Percentiles rank a stretch among this genome's conserved stretches.
Conservation (phyloP, 495 filamentous ascomycete genomes). For the Daldinia vernicosa region DNA sequence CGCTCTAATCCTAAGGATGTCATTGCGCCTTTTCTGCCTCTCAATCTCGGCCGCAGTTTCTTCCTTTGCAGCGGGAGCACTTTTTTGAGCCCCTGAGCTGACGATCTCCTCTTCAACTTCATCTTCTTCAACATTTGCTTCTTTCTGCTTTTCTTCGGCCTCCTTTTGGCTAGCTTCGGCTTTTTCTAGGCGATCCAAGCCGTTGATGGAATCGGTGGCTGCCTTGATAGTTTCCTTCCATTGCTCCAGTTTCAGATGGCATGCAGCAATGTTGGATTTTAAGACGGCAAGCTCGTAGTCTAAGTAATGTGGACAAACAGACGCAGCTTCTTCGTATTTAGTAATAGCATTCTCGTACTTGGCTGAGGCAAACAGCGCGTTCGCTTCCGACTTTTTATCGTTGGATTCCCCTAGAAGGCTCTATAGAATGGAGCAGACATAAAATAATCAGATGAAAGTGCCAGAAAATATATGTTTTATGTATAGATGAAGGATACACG, state of each 20-base stretch:
- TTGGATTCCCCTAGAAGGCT: conserved; percentile 75
- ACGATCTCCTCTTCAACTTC: conserved; percentile 67
- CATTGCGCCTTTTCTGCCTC: conserved; percentile 55
- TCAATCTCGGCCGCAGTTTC: conserved; percentile 48
- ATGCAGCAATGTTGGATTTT: conserved; percentile 88
- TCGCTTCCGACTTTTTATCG: conserved; percentile 78
- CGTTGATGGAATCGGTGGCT: conserved; percentile 77
- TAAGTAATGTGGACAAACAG: conserved; percentile 84
- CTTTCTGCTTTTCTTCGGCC: conserved; percentile 38
- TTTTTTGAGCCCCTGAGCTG: conserved; percentile 60
- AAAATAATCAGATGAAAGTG: conserved; percentile 19
- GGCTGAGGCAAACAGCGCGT: conserved; percentile 73
- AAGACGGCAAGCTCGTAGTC: conserved; percentile 91
- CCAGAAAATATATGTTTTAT: not conserved
- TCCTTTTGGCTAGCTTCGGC: conserved; percentile 29
- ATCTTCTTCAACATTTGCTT: conserved; percentile 65
- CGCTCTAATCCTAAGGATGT: conserved; percentile 78
- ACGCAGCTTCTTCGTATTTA: conserved; percentile 85
- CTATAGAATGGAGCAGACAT: conserved; percentile 49
- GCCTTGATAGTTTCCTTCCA: conserved; percentile 84
- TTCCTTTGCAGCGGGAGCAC: conserved; percentile 52
- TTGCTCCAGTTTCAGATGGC: conserved; percentile 83
- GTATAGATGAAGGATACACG: conserved; percentile 38
- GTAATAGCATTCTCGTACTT: conserved; percentile 87
- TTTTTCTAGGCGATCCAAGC: conserved; percentile 66